Percentiles rank a stretch among this genome's conserved stretches.
Conservation (phyloP, 208 protist genomes). For the Wallacemonas sp. region DNA sequence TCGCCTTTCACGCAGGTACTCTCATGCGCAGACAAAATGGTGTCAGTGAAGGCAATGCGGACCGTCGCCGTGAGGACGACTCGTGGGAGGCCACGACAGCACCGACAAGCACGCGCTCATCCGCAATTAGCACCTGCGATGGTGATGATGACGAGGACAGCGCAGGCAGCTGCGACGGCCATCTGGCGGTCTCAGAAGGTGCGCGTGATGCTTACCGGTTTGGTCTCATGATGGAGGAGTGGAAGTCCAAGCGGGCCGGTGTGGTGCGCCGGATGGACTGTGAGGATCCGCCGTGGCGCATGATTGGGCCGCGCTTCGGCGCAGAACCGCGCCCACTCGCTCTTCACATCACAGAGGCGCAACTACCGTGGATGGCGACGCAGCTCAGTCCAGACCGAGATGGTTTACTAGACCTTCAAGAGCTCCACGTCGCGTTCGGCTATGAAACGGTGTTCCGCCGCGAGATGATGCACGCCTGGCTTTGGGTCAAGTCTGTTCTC, state of each 20-base stretch:
- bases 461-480: conserved; percentile 33
- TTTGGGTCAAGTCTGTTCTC: conserved; percentile 40
- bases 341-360: conserved; percentile 54
- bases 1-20: no score
- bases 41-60: no score
- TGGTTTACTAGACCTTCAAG: conserved; percentile 33
- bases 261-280: conserved; percentile 26
- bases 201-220: background rate
- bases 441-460: conserved; percentile 23
- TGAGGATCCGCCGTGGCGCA: conserved; percentile 26
- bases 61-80: no score
- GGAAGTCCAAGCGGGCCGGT: conserved; percentile 16
- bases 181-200: background rate
- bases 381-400: conserved; percentile 34
- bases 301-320: conserved; percentile 15
- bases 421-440: conserved; percentile 39
- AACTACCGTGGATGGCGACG: conserved; percentile 49
- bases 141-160: background rate
- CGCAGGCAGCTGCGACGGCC: background rate
- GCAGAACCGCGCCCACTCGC: conserved; percentile 29
- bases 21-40: no score
- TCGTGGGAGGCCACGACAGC: background rate
- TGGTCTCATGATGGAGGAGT: conserved; percentile 19
- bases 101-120: no score
- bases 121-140: background rate